Evolutionary conservation across 2,329 filamentous ascomycete species (phyloP), one percentile per base, ranked within the genome.

Genomic region (Cephalotrichum gorgonifer): DNA sequence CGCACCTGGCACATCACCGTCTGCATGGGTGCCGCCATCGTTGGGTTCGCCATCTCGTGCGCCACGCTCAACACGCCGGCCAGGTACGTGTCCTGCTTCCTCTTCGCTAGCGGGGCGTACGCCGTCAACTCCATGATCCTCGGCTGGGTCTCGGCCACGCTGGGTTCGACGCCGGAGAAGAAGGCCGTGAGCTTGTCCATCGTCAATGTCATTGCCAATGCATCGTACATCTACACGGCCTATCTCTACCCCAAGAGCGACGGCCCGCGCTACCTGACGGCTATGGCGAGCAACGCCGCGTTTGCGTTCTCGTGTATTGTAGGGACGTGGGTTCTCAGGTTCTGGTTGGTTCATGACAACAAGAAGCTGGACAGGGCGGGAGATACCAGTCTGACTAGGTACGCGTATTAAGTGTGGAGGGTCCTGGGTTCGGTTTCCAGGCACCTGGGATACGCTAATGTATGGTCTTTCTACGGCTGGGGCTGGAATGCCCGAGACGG

Each of bases 111-210:
- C 8, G 73, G 70, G 5, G 71, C 73, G 54, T 79, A 79, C 60
- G 74, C 76, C 25, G 79, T 76, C 75, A 78, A 78, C 50, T 72
- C 71, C 17, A 76, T 75, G 59, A 79, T 79, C 54, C 75, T 79
- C 44, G 74, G 73, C 2, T 47, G 44, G 33, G 44, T 39, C 8
- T 47, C 44, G 23, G 31, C 44, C 5, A 47, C 44, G 17, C 44
- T 47, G 3, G 75, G 73, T 6, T 72, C 70, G 28, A 62, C 74
- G 48, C 22, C 27, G 5, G 31, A 47, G 23, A 79, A 79, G 67
- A 67, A 75, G 48, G 73, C 69, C 42, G 73, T 75, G 9, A 74
- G 74, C n/a, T 75, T 78, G 45, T 74, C 73, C 27, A 74, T 78
- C 69, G 73, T 76, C 53, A 70, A 76, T 31, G 74, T 72, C 51